Evolutionary conservation across 148 eudicot species (phyloP).

Genomic region (Bassia scoparia): DNA sequence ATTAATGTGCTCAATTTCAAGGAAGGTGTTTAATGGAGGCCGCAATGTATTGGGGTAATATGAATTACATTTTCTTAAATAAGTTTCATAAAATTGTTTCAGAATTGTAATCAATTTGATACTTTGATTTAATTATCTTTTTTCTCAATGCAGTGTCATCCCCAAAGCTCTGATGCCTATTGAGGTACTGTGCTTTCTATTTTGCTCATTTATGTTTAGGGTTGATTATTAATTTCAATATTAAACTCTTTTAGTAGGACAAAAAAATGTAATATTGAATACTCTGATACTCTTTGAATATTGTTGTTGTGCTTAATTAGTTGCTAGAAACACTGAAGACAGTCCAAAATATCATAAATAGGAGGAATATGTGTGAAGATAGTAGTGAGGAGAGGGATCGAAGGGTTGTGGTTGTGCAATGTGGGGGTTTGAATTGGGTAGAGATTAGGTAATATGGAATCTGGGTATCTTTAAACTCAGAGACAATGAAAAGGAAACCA

Average conservation of each 20-base stretch:
- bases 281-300: background rate
- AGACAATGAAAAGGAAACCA: background rate
- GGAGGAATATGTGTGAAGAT: too few relatives aligned
- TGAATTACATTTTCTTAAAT: background rate
- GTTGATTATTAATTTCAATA: background rate
- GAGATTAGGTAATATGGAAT: background rate
- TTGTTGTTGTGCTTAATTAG: background rate
- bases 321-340: too few relatives aligned
- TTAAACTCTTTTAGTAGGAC: background rate
- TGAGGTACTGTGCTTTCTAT: slow-evolving; percentile 54
- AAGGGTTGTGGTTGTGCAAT: too few relatives aligned
- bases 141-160: slow-evolving; percentile 65
- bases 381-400: too few relatives aligned
- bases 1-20: slow-evolving; percentile 80
- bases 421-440: too few relatives aligned
- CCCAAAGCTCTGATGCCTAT: slow-evolving; percentile 86
- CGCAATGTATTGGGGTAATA: slow-evolving; percentile 90
- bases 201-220: background rate
- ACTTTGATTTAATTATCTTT: slow-evolving; percentile 12
- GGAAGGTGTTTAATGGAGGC: slow-evolving; percentile 69
- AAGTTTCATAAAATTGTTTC: background rate
- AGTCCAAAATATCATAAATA: too few relatives aligned
- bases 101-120: background rate
- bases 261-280: background rate
- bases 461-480: background rate